Base-by-base conservation (phyloP, 164 flowering plant species). In the Paratinospora sagittata region DNA sequence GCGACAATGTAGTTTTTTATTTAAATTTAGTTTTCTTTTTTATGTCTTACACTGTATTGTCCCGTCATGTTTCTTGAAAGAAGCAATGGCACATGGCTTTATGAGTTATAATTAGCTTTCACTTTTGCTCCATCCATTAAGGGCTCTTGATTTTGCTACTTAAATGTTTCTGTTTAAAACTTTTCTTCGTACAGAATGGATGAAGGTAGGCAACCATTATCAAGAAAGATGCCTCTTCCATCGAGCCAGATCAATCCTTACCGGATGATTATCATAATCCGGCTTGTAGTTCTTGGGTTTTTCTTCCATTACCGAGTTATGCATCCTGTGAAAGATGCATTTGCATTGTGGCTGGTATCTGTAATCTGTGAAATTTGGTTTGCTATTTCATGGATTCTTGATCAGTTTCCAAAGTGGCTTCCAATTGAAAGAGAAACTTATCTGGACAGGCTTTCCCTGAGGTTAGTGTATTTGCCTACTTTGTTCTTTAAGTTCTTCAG, bases 341-440 rank as follows among this genome's bases (percentile, higher is more conserved):
- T 72, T 74, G 85, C 82, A 41, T 65, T 87, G 79, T 87, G 91
- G 91, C 84, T 87, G 16, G 60, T 80, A 60, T 87, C 91, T 67
- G 91, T 87, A 1, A 85, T 85, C 41, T 87, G 91, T 77, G 91
- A 87, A 76, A 80, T 87, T 37, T 87, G 91, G 89, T 87, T 87
- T 84, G 86, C 85, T 21, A 19, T 81, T 49, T 84, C 91, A 2
- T 87, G 91, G 91, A 84, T 87, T 75, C 86, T 86, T 16, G 91
- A 87, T 80, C 91, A 87, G 75, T 87, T 87, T 74, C 88, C 89
- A 0, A 87, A 87, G 69, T 87, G 91, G 89, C 80, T 79, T 10
- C 89, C 91, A 0, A 79, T 87, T 74, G 87, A 86, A 26, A 69
- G 91, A 66, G 91, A 88, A 79, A 88, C 91, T 65, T 86, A 88